Conservation (phyloP, 108 stramenopile genomes). For the Cyclotella kingstonii region DNA sequence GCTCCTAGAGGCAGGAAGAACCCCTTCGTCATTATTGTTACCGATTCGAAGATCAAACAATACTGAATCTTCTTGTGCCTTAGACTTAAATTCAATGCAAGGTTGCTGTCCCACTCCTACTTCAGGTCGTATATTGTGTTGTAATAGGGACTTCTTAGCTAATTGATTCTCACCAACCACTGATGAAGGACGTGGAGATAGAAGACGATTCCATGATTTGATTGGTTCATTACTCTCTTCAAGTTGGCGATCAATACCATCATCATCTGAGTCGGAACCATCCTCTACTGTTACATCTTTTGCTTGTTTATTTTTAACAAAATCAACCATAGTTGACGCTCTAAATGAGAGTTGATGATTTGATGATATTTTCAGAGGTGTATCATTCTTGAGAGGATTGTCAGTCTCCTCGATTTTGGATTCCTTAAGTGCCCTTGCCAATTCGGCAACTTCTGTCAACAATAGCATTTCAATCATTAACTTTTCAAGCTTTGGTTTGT, state of each 20-base stretch:
- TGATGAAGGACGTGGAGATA: conserved; percentile 3
- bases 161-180: conserved; percentile 12
- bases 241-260: neutral
- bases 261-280: conserved; percentile 15
- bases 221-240: neutral
- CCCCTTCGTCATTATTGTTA: too few species aligned
- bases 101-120: too few species aligned
- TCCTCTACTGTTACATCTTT: neutral
- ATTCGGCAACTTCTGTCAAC: conserved; percentile 49
- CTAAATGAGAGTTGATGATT: conserved; percentile 8
- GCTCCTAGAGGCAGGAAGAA: too few species aligned
- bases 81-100: too few species aligned
- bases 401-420: conserved; percentile 26
- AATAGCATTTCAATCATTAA: conserved; percentile 11
- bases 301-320: conserved; percentile 11
- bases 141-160: neutral
- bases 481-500: conserved; percentile 20
- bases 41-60: too few species aligned
- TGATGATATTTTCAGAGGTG: neutral
- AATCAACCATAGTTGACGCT: conserved; percentile 30
- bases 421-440: conserved; percentile 43
- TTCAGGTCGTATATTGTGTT: too few species aligned
- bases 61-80: too few species aligned
- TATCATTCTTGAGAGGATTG: conserved; percentile 2
- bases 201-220: conserved; percentile 35